Conservation (phyloP, 2,329 filamentous ascomycete species). For the Aspergillus sp. region DNA sequence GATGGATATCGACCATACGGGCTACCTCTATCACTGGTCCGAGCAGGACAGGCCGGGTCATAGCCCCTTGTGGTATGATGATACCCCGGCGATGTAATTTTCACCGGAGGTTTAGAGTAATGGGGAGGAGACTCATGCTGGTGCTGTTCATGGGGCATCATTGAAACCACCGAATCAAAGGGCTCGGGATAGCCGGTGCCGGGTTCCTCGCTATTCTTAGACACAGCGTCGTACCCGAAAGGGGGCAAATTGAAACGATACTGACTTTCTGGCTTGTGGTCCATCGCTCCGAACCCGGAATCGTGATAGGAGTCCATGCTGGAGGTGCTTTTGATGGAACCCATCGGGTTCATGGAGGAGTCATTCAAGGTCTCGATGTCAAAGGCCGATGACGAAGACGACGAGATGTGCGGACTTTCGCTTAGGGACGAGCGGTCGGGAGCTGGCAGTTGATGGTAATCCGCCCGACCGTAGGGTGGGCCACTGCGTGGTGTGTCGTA, state of each 20-base stretch:
- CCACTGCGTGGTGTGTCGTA: slow-evolving; percentile 36
- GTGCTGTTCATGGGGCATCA: slow-evolving; percentile 27
- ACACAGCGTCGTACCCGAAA: slow-evolving; percentile 26
- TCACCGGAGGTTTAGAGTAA: slow-evolving; percentile 27
- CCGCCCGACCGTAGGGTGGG: slow-evolving; percentile 32
- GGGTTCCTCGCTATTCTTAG: slow-evolving; percentile 25
- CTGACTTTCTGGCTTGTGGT: slow-evolving; percentile 25
- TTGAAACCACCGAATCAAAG: slow-evolving; percentile 32
- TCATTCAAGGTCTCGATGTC: slow-evolving; percentile 39
- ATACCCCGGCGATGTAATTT: slow-evolving; percentile 24
- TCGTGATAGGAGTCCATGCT: slow-evolving; percentile 37
- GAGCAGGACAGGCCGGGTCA: slow-evolving; percentile 31
- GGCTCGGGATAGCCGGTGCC: slow-evolving; percentile 27
- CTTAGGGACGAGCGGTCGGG: slow-evolving; percentile 39
- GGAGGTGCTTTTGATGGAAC: slow-evolving; percentile 35
- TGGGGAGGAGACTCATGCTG: slow-evolving; percentile 19
- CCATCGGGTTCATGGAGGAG: slow-evolving; percentile 40
- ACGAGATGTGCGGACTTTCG: slow-evolving; percentile 40
- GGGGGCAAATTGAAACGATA: slow-evolving; percentile 26
- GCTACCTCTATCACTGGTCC: slow-evolving; percentile 17
- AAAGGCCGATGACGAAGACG: slow-evolving; percentile 39
- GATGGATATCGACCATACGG: slow-evolving; percentile 35
- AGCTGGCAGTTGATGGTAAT: slow-evolving; percentile 37
- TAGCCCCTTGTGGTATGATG: slow-evolving; percentile 28
- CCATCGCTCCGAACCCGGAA: slow-evolving; percentile 24